phyloP scores from a whole-genome alignment of 352 stramenopile species.

The Saprolegnia parasitica region DNA sequence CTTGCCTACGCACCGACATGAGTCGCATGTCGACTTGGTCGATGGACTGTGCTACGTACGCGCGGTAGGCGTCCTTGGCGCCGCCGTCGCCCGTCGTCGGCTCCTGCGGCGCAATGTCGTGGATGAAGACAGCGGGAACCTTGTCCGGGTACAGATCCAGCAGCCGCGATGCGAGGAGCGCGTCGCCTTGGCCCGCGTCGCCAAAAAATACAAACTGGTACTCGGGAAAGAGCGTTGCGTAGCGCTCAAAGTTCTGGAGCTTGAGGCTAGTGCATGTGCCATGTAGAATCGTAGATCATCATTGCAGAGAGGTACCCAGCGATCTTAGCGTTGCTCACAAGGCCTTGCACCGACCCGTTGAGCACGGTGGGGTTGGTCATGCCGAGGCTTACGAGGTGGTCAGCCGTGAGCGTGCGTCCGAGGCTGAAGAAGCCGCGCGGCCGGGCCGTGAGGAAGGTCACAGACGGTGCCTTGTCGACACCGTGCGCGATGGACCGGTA shows the following conservation, averaged over 20 bases:
- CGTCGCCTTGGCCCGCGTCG: constrained; percentile 75
- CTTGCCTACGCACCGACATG: constrained; percentile 39
- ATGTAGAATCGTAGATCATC: background rate
- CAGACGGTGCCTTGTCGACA: constrained; percentile 42
- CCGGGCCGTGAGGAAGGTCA: constrained; percentile 78
- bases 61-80: constrained; percentile 48
- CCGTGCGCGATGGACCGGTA: constrained; percentile 60
- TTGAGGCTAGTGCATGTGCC: constrained; percentile 43
- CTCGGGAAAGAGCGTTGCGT: constrained; percentile 71
- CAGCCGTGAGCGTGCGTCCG: constrained; percentile 68
- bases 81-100: constrained; percentile 58
- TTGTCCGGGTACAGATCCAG: constrained; percentile 50
- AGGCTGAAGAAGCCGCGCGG: constrained; percentile 76
- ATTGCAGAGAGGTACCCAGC: constrained; percentile 36
- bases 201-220: constrained; percentile 86
- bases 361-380: constrained; percentile 72
- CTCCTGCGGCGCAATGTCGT: constrained; percentile 61
- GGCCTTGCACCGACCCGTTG: constrained; percentile 67
- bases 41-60: constrained; percentile 39
- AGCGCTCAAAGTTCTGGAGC: constrained; percentile 75
- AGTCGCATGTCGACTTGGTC: background rate
- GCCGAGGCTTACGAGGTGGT: constrained; percentile 70
- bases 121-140: constrained; percentile 73
- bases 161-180: constrained; percentile 59
- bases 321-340: constrained; percentile 82